Conservation (phyloP, 805 yeast genomes). For the Spathaspora boniae region DNA sequence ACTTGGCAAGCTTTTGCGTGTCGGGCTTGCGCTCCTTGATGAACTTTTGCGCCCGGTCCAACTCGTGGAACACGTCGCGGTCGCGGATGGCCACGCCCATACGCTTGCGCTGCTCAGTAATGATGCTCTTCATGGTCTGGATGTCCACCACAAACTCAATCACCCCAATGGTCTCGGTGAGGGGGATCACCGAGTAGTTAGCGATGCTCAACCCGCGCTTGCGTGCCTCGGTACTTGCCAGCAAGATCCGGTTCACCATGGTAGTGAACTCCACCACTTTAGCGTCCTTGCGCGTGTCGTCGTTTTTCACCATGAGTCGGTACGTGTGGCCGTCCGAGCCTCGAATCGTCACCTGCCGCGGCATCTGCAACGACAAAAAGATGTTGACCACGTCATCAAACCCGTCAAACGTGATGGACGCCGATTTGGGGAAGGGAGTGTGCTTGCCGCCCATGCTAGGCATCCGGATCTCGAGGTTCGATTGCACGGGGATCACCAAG, state of each 20-base stretch:
- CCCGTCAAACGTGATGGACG: conserved; percentile 49
- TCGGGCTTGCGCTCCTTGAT: conserved; percentile 13
- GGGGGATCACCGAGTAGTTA: conserved; percentile 85
- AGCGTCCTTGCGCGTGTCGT: conserved; percentile 93
- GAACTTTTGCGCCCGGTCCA: conserved; percentile 29
- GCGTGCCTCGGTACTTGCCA: conserved; percentile 65
- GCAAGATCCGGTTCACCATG: conserved; percentile 72
- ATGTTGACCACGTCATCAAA: conserved; percentile 69
- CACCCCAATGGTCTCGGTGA: conserved; percentile 83
- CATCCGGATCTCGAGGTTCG: conserved; percentile 63
- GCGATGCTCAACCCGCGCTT: conserved; percentile 67
- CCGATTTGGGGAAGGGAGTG: conserved; percentile 43
- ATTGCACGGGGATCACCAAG: conserved; percentile 71
- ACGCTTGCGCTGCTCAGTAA: conserved; percentile 25
- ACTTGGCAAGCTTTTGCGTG: conserved; percentile 15
- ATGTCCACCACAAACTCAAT: conserved; percentile 57
- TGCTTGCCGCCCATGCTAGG: conserved; percentile 42
- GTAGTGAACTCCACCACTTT: conserved; percentile 88
- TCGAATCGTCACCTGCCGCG: conserved; percentile 66
- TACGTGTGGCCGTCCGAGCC: conserved; percentile 80
- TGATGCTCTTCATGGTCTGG: conserved; percentile 30
- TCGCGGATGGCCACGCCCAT: conserved; percentile 23
- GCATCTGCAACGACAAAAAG: conserved; percentile 81
- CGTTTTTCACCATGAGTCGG: conserved; percentile 78
- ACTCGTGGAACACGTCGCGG: conserved; percentile 23